Evolutionary conservation across 768 basidiomycete species (phyloP), one percentile per base, ranked within the genome.

Genomic region (Lactifluus rugatus): DNA sequence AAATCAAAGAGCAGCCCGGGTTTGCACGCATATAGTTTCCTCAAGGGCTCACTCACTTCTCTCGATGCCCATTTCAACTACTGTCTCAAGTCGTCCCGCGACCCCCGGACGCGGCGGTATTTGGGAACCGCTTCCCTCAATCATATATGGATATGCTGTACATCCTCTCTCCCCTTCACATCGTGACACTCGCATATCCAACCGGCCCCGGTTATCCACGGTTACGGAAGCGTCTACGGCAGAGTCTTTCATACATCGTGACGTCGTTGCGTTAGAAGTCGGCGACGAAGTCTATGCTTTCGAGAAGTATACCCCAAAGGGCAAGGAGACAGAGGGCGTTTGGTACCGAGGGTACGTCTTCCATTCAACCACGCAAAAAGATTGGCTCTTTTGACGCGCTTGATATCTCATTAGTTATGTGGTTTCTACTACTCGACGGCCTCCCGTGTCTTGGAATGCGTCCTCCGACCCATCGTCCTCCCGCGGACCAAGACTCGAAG

Each of bases 231-330:
- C 62, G 21, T 76, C 78, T 2, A 77, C 79, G 19, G 85, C 84
- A 53, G 86, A 87, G 42, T 77, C 82, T 37, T 74, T 78, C 41
- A 77, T 81, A 0, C 78, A 85, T 72, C 77, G 82, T 54, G 88
- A 90, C 61, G 84, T 90, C 23, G 90, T 92, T 34, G 79, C 85
- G 6, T 79, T 98, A 56, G 93, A 96, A 65, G 87, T 97, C 28
- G 95, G 95, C 48, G 94, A 96, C 70, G 94, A 97, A 69, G 84
- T 98, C 34, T 97, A 97, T 72, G 93, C 93, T 17, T 97, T 97
- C 67, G 95, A 98, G 74, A 85, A 85, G 68, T 94, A 93, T 70
- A 84, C 78, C 0, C 85, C 87, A 11, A 75, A 75, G 51, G 78
- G 75, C 57, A 88, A 85, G 67, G 88, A 89, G 53, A 81, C 81